Evolutionary conservation across 257 asterid species (phyloP), one percentile per base, ranked within the genome.

Genomic region (Avicennia marina): DNA sequence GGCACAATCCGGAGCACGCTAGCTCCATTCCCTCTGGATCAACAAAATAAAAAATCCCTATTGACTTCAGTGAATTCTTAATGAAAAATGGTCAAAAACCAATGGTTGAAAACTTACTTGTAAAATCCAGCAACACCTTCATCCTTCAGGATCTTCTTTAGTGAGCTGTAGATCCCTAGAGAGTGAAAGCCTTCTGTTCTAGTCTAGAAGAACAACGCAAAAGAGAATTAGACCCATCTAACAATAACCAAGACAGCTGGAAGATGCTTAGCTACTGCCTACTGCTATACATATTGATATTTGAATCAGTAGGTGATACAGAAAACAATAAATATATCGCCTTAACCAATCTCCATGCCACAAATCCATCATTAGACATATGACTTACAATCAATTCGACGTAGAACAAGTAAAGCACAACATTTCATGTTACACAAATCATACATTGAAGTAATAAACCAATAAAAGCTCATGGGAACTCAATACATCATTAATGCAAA

Each of bases 1-100:
- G 99, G 99, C 40, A 89, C 86, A 56, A 93, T 93, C 31, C 99
- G 93, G 53, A 86, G 81, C 39, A 93, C 96, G 57, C 97, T 89
- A 46, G 99, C 99, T 63, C 99, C 99, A 68, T 93, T 93, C 62
- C 99, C 99, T 79, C 97, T 93, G 66, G 46, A 58, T 33, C 63
- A 62, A 45, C 17, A 31, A 4, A 40, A 4, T 0, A 36, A 51
- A 50, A 0, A 26, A 58, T 11, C 26, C 29, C 38, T 33, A 29
- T 32, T 11, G 21, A 43, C 20, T 19, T 70, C 60, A 11, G 27
- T 29, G 17, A 36, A 42, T 11, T 61, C n/a, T 17, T 48, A 24
- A 58, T 7, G 42, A 42, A 58, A 25, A 52, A 60, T 13, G 20
- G 33, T 19, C 12, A 41, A 18, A 21, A 56, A 31, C 18, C 9